Conservation (phyloP, 2,329 filamentous ascomycete genomes). For the Ilyonectria robusta region DNA sequence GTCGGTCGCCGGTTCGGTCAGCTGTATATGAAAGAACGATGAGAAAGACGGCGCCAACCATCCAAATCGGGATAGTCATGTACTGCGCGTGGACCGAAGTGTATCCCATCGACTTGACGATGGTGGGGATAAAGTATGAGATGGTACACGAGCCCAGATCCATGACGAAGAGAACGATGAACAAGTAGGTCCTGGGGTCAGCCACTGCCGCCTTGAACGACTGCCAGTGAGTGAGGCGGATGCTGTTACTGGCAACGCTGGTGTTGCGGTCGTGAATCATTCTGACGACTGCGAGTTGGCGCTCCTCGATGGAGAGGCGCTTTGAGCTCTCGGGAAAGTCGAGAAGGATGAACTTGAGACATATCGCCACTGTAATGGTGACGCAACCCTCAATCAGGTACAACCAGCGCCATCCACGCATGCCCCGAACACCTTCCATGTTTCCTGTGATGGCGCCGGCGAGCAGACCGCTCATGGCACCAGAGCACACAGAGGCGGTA, state of each 20-base stretch:
- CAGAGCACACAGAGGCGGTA: constrained; percentile 70
- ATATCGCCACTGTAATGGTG: constrained; percentile 63
- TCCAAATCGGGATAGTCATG: constrained; percentile 58
- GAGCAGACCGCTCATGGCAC: constrained; percentile 75
- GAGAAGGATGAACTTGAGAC: constrained; percentile 74
- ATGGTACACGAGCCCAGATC: constrained; percentile 61
- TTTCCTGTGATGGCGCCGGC: constrained; percentile 72
- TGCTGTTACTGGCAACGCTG: constrained; percentile 48
- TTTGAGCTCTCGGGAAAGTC: constrained; percentile 74
- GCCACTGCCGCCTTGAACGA: constrained; percentile 53
- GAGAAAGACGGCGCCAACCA: constrained; percentile 46
- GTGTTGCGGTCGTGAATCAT: constrained; percentile 65
- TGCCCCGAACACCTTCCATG: constrained; percentile 65
- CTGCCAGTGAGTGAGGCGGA: constrained; percentile 48
- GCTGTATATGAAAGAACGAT: constrained; percentile 44
- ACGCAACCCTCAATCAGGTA: constrained; percentile 78
- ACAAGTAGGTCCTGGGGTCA: constrained; percentile 63
- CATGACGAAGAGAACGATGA: constrained; percentile 66
- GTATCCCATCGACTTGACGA: constrained; percentile 64
- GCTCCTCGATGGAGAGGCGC: constrained; percentile 73
- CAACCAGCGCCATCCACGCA: constrained; percentile 77
- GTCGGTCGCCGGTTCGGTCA: constrained; percentile 47
- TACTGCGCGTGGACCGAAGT: constrained; percentile 60
- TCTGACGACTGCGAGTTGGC: constrained; percentile 72
- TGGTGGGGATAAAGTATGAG: constrained; percentile 68